These are phyloP conservation scores for Toxicodendron radicans DNA, from an alignment of 345 rosid genomes.

Conservation along the genomic window DNA sequence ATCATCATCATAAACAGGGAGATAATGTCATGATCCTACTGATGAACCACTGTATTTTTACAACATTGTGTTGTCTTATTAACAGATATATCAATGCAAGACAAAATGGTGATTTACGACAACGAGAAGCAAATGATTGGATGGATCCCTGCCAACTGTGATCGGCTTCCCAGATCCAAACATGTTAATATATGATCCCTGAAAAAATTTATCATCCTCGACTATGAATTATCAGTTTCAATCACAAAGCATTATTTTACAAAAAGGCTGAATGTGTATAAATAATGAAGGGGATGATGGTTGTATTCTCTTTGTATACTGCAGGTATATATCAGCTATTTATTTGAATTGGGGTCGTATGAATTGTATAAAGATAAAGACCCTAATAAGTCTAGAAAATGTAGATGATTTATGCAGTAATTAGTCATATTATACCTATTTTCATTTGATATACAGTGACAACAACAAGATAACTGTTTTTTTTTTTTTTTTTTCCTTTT, in stretches of 20 bases:
- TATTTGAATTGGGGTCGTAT: neutral
- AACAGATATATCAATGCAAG: constrained; percentile 92
- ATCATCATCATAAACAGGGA: neutral
- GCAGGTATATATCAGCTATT: neutral
- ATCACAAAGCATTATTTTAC: neutral
- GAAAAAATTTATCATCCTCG: neutral
- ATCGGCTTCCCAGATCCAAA: constrained; percentile 41
- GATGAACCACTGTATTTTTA: neutral
- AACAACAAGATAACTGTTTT: neutral
- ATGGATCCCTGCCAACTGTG: constrained; percentile 61
- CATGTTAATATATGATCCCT: neutral
- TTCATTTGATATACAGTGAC: neutral
- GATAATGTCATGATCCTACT: neutral
- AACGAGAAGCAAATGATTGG: constrained; percentile 82
- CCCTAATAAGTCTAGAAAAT: neutral
- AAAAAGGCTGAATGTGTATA: neutral
- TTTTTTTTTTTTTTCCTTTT: no score
- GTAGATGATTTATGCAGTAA: neutral
- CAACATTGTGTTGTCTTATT: neutral
- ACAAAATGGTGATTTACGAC: constrained; percentile 75
- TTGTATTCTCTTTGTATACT: neutral
- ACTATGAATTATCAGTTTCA: neutral
- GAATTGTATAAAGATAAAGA: neutral
- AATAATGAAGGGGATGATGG: neutral
- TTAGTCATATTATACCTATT: no score